Evolutionary conservation across 2,329 filamentous ascomycete genomes (phyloP).

Genomic region (Claviceps purpurea): DNA sequence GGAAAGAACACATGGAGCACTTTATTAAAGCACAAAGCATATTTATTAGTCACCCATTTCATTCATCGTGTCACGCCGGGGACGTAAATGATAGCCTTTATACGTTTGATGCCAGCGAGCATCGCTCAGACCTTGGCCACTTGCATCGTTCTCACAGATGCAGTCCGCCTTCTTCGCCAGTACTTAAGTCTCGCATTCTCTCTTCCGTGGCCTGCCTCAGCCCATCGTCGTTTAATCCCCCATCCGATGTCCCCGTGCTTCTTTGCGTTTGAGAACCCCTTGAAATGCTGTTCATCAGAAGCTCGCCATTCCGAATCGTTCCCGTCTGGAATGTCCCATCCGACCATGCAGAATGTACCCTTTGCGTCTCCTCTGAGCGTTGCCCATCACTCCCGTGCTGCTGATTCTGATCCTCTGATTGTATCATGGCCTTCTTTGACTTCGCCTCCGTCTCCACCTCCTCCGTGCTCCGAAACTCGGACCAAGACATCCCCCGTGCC

Average conservation of each 20-base stretch:
- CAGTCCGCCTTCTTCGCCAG: slow-evolving; percentile 41
- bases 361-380: not conserved
- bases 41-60: too few species aligned
- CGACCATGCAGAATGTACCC: slow-evolving; percentile 36
- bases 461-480: slow-evolving; percentile 37
- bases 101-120: slow-evolving; percentile 1
- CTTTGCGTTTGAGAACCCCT: slow-evolving; percentile 9
- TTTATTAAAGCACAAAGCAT: not conserved
- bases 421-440: not conserved
- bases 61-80: too few species aligned
- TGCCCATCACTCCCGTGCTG: not conserved
- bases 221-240: slow-evolving; percentile 44
- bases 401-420: slow-evolving; percentile 6
- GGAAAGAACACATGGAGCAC: not conserved
- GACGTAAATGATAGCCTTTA: not conserved
- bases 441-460: slow-evolving; percentile 24
- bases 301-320: slow-evolving; percentile 36
- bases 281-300: slow-evolving; percentile 27
- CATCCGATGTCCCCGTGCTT: slow-evolving; percentile 18
- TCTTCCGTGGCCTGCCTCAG: slow-evolving; percentile 41
- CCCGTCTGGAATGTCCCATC: slow-evolving; percentile 53
- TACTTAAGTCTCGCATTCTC: slow-evolving; percentile 32
- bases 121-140: not conserved
- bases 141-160: slow-evolving; percentile 33
- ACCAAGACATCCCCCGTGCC: slow-evolving; percentile 40